A percentile compares a stretch with the other conserved stretches of the same genome.
phyloP scores from a whole-genome alignment of 257 asterid genomes.

The Thymus mandschuricus region DNA sequence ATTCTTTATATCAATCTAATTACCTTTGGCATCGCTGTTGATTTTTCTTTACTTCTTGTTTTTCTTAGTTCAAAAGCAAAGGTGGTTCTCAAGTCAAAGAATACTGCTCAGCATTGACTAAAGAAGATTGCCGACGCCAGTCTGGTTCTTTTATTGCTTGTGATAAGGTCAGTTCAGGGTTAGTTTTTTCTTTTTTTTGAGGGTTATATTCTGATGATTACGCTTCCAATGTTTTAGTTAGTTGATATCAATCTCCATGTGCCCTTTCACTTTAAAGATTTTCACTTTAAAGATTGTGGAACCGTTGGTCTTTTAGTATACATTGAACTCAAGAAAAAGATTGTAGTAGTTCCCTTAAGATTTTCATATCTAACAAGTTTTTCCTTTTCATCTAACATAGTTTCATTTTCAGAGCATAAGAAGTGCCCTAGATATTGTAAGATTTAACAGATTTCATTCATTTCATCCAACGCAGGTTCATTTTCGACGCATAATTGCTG shows the following conservation, averaged over 20 bases:
- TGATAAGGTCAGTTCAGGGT: constrained; percentile 70
- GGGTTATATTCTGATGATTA: constrained; percentile 4
- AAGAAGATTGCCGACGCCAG: constrained; percentile 97
- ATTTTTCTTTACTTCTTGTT: constrained; percentile 21
- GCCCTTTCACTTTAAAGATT: background rate
- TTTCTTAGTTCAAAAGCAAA: constrained; percentile 82
- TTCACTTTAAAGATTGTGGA: background rate
- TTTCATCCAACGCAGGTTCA: constrained; percentile 63
- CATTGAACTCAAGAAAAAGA: no score
- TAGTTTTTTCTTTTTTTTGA: constrained; percentile 3
- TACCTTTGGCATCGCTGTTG: constrained; percentile 5
- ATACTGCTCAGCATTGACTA: constrained; percentile 87
- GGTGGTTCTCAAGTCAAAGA: constrained; percentile 98
- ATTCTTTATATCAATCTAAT: constrained; percentile 22
- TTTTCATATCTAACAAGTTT: constrained; percentile 21
- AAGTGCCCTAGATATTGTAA: constrained; percentile 27
- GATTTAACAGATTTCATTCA: constrained; percentile 18
- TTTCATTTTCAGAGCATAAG: constrained; percentile 86
- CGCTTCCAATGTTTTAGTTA: background rate
- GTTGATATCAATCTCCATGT: background rate
- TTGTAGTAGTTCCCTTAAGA: constrained; percentile 18
- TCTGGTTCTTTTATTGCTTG: constrained; percentile 84
- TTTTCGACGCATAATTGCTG: constrained; percentile 96
- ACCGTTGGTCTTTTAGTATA: no score
- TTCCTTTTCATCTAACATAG: constrained; percentile 37